phyloP scores from a whole-genome alignment of 2,329 filamentous ascomycete genomes.

The Penicillium aurantiogriseum region DNA sequence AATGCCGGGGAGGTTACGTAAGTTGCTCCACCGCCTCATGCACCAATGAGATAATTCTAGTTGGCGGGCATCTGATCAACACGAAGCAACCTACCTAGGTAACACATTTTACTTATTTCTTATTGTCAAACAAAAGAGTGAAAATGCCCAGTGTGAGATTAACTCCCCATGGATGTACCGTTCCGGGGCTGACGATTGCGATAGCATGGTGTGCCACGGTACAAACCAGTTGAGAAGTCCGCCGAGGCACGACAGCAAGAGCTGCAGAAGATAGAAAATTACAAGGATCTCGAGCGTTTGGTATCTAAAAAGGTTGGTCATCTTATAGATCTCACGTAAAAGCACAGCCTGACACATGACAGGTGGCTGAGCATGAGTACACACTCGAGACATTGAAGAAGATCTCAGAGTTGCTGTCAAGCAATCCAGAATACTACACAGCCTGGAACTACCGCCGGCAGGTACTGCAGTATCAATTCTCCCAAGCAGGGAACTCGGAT shows the following conservation, averaged over 20 bases:
- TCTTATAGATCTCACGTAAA: neutral
- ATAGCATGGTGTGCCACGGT: slow-evolving; percentile 82
- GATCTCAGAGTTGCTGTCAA: slow-evolving; percentile 45
- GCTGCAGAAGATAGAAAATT: slow-evolving; percentile 71
- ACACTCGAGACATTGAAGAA: slow-evolving; percentile 45
- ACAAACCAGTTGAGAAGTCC: slow-evolving; percentile 58
- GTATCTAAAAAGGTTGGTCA: slow-evolving; percentile 64
- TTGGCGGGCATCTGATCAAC: neutral
- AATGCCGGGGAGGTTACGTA: neutral
- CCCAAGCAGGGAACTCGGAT: slow-evolving; percentile 27
- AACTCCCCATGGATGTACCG: neutral
- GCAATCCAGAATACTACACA: slow-evolving; percentile 51
- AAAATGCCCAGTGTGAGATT: slow-evolving; percentile 7
- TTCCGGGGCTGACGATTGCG: slow-evolving; percentile 25
- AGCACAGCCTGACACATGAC: slow-evolving; percentile 13
- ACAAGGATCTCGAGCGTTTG: slow-evolving; percentile 67
- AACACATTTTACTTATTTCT: neutral
- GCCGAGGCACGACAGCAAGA: slow-evolving; percentile 71
- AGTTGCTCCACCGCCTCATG: neutral
- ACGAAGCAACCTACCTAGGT: neutral
- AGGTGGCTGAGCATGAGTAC: slow-evolving; percentile 43
- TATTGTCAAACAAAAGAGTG: neutral
- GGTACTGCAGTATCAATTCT: slow-evolving; percentile 63
- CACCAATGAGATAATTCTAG: neutral
- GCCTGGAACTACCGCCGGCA: slow-evolving; percentile 62